Evolutionary conservation across 495 filamentous ascomycete genomes (phyloP).

Genomic region (Neurospora pannonica): DNA sequence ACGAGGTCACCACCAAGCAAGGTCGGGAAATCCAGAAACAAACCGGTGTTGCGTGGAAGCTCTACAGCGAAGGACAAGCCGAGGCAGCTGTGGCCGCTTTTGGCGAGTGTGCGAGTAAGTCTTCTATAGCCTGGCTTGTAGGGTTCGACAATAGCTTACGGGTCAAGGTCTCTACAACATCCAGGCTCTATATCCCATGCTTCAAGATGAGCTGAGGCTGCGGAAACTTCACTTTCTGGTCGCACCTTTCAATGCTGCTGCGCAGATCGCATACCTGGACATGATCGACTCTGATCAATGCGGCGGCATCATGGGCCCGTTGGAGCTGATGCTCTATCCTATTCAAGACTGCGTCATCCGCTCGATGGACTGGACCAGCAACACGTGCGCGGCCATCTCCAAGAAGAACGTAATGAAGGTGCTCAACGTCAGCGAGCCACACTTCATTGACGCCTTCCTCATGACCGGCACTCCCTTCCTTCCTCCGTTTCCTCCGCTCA

Average conservation of each 20-base stretch:
- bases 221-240: constrained; percentile 69
- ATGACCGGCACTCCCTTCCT: constrained; percentile 78
- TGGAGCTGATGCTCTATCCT: constrained; percentile 83
- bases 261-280: constrained; percentile 83
- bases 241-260: constrained; percentile 80
- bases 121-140: neutral
- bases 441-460: constrained; percentile 75
- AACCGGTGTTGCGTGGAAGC: constrained; percentile 61
- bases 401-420: constrained; percentile 61
- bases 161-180: constrained; percentile 45
- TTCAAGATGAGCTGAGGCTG: constrained; percentile 64
- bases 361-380: constrained; percentile 58
- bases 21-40: constrained; percentile 42
- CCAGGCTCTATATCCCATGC: constrained; percentile 56
- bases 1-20: constrained; percentile 38
- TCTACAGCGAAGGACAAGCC: constrained; percentile 74
- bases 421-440: constrained; percentile 56
- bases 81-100: constrained; percentile 74
- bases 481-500: constrained; percentile 64
- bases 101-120: constrained; percentile 61
- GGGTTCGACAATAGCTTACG: constrained; percentile 13
- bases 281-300: constrained; percentile 57
- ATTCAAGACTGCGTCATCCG: constrained; percentile 70
- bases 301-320: constrained; percentile 72
- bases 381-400: constrained; percentile 59